Evolutionary conservation across 1,284 basidiomycete genomes (phyloP).

Genomic region (Heliocybe sulcata): DNA sequence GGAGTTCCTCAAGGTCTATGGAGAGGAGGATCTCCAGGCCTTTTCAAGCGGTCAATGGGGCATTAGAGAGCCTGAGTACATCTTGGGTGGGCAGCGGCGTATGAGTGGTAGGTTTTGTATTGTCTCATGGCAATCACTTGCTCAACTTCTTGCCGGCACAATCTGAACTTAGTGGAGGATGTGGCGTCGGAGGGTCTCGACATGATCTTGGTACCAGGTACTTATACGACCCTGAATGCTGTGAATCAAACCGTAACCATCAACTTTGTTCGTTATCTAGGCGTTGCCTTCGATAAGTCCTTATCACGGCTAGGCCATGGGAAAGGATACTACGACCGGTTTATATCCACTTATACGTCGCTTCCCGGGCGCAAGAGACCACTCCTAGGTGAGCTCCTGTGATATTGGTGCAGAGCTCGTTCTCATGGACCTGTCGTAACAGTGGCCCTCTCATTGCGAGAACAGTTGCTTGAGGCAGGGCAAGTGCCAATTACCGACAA

Average conservation of each 20-base stretch:
- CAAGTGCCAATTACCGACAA: conserved; percentile 48
- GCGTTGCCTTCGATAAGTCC: conserved; percentile 70
- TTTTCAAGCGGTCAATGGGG: conserved; percentile 63
- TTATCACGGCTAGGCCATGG: conserved; percentile 70
- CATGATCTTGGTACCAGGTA: conserved; percentile 66
- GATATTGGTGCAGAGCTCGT: not conserved
- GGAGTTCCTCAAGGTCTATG: conserved; percentile 60
- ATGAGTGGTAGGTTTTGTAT: conserved; percentile 37
- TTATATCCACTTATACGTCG: conserved; percentile 48
- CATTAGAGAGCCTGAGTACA: conserved; percentile 57
- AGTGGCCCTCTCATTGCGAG: conserved; percentile 61
- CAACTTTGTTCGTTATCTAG: conserved; percentile 23
- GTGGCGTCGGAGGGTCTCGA: conserved; percentile 40
- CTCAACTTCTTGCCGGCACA: not conserved
- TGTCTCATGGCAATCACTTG: not conserved
- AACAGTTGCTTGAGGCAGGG: conserved; percentile 52
- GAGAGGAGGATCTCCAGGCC: conserved; percentile 44
- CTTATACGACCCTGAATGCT: conserved; percentile 8
- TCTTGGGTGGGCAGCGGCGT: conserved; percentile 36
- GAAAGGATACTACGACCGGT: conserved; percentile 76
- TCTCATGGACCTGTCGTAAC: not conserved
- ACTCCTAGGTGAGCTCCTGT: conserved; percentile 38
- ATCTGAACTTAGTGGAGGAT: conserved; percentile 32
- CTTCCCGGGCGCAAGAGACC: conserved; percentile 29
- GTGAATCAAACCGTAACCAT: not conserved